Evolutionary conservation across 768 basidiomycete species (phyloP).

Genomic region (Leucosporidium yakuticum): DNA sequence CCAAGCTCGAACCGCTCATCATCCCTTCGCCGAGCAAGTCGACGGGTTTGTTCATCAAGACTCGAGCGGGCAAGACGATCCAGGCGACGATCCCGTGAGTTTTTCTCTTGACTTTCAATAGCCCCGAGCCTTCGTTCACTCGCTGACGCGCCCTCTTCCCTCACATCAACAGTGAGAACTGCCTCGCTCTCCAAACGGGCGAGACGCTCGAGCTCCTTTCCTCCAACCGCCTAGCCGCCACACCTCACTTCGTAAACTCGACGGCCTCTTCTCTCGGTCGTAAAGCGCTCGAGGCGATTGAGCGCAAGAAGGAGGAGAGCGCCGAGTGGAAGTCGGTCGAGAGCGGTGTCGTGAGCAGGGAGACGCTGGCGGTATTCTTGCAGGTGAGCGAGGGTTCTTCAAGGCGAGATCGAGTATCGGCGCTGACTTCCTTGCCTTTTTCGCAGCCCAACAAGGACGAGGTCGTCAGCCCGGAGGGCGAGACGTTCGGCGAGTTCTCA

Average conservation of each 20-base stretch:
- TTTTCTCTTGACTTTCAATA: constrained; percentile 31
- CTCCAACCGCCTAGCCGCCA: constrained; percentile 70
- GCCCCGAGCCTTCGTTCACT: neutral
- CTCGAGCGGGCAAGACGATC: constrained; percentile 66
- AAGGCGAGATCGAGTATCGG: too few relatives aligned
- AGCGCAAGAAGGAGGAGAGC: constrained; percentile 23
- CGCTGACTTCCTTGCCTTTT: constrained; percentile 45
- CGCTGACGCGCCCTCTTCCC: neutral
- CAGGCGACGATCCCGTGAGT: constrained; percentile 77
- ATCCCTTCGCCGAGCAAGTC: constrained; percentile 63
- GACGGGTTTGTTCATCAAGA: constrained; percentile 87
- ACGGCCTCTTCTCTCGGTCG: constrained; percentile 24
- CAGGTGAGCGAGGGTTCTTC: constrained; percentile 40
- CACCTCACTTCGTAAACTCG: constrained; percentile 88
- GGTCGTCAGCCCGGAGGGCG: constrained; percentile 56
- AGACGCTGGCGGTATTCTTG: constrained; percentile 58
- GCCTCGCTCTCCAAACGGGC: constrained; percentile 92
- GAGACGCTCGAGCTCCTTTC: constrained; percentile 91
- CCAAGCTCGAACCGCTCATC: constrained; percentile 40
- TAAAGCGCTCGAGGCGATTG: constrained; percentile 39
- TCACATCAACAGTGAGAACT: constrained; percentile 46
- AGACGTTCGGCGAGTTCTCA: constrained; percentile 86
- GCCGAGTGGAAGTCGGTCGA: constrained; percentile 22
- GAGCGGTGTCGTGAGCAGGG: constrained; percentile 58
- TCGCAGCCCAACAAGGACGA: constrained; percentile 83